These are phyloP conservation scores for Fusarium buharicum DNA, from an alignment of 2,329 filamentous ascomycete species.

Conservation along the genomic window DNA sequence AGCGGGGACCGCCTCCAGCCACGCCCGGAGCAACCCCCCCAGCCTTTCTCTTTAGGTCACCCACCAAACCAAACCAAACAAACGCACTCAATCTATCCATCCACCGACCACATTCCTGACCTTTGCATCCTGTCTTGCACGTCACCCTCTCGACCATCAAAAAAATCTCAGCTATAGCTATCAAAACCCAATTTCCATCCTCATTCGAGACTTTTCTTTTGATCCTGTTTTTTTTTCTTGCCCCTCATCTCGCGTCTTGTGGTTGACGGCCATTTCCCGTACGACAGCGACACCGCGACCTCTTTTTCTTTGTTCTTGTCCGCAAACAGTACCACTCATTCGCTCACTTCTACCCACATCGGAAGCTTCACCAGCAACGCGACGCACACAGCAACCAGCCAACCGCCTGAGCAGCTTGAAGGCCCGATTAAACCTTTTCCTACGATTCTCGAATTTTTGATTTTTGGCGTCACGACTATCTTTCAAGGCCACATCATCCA, in stretches of 20 bases:
- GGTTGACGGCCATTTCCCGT: background rate
- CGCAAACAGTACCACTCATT: slow-evolving; percentile 17
- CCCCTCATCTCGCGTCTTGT: slow-evolving; percentile 10
- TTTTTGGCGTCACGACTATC: slow-evolving; percentile 8
- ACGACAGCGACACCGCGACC: slow-evolving; percentile 21
- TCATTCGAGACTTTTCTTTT: slow-evolving; percentile 12
- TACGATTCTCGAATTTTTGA: slow-evolving; percentile 19
- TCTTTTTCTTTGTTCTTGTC: slow-evolving; percentile 27
- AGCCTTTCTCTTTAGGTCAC: slow-evolving; percentile 45
- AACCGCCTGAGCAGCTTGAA: slow-evolving; percentile 13
- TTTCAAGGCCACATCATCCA: slow-evolving; percentile 13
- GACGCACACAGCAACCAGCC: slow-evolving; percentile 21
- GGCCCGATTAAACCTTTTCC: slow-evolving; percentile 17
- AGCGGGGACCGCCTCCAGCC: slow-evolving; percentile 46
- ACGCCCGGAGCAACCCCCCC: slow-evolving; percentile 44
- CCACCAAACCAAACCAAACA: slow-evolving; percentile 32
- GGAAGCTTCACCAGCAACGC: slow-evolving; percentile 16
- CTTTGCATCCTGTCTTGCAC: slow-evolving; percentile 45
- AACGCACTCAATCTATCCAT: slow-evolving; percentile 38
- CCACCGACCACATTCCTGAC: slow-evolving; percentile 44
- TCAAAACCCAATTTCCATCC: slow-evolving; percentile 23
- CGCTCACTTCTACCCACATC: slow-evolving; percentile 30
- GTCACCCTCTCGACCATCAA: slow-evolving; percentile 39
- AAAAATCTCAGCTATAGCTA: slow-evolving; percentile 27
- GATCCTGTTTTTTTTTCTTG: slow-evolving; percentile 24